Base-by-base conservation (phyloP, 2,329 filamentous ascomycete species). In the Monilinia polystroma region DNA sequence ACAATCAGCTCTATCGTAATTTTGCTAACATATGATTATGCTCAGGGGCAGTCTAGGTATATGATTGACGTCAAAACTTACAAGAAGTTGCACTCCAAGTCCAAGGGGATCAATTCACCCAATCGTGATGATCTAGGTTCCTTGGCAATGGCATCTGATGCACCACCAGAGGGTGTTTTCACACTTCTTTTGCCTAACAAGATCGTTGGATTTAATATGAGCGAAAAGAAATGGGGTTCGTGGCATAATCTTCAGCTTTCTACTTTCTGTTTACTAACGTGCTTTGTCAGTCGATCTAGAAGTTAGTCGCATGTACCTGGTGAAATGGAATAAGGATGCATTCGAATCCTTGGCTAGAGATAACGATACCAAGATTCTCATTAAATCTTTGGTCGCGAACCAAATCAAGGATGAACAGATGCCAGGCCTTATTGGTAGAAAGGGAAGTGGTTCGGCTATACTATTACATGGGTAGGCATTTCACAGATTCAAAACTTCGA, bases 171-270 rank as follows among this genome's bases (percentile, higher is more conserved):
- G 18, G 64, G 58, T 7, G 57, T 63, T 41, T 66, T 66, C 29
- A 66, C 58, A 51, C 52, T 66, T 18, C 58, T 63, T 16, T 45
- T 66, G 26, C 64, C 64, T 12, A 56, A 23, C 14, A 55, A 23
- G 11, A 56, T 66, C 5, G 23, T 63, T 18, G 64, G 64, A 12
- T 66, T 66, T 26, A 66, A 58, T 20, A 66, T 66, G 2, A 41
- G 63, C 5, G 52, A 66, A 38, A 66, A 66, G 52, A 63, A 41
- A 66, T 66, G 58, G 64, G 52, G 64, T 66, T 29, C 29, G 64
- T 56, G 43, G n/a, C 10, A 29, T 5, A 12, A 32, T 12, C 35
- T 2, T 16, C 16, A 23, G 10, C 10, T 20, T n/a, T 32, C 14
- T 26, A 1, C 10, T 12, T n/a, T 3, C 11, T 45, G 3, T 49